Evolutionary conservation across 768 basidiomycete species (phyloP).

Genomic region (Fibroporia radiculosa): DNA sequence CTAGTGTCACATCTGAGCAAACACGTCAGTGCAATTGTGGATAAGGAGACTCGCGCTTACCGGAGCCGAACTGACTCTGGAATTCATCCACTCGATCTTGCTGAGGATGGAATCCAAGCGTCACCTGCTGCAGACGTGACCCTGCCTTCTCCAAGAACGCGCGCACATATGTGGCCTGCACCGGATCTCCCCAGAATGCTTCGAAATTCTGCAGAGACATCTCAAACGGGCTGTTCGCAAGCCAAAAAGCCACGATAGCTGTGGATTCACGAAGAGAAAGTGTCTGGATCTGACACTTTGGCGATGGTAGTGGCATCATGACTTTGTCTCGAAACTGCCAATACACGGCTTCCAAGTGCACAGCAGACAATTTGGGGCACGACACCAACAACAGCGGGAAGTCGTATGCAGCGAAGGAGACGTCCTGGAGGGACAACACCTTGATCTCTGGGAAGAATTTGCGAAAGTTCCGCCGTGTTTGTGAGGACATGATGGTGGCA

Average conservation of each 20-base stretch:
- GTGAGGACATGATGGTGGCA: background rate
- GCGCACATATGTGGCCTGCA: background rate
- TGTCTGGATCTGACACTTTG: background rate
- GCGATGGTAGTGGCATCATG: background rate
- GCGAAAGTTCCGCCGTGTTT: background rate
- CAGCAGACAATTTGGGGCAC: background rate
- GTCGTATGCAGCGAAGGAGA: background rate
- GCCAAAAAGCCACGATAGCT: slow-evolving; percentile 1
- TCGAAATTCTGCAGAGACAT: background rate
- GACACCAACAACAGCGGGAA: background rate
- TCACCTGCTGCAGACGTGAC: background rate
- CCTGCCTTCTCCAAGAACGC: background rate
- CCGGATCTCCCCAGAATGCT: background rate
- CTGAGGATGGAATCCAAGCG: background rate
- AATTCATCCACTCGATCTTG: background rate
- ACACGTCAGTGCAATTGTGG: background rate
- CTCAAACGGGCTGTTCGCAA: background rate
- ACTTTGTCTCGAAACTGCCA: background rate
- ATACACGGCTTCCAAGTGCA: slow-evolving; percentile 1
- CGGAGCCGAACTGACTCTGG: background rate
- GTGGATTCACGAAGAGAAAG: too few relatives aligned
- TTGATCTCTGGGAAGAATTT: background rate
- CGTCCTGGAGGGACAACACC: background rate
- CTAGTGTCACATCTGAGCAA: background rate
- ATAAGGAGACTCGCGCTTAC: background rate